phyloP scores from a whole-genome alignment of 2,329 filamentous ascomycete genomes.

The Fusarium sacchari region DNA sequence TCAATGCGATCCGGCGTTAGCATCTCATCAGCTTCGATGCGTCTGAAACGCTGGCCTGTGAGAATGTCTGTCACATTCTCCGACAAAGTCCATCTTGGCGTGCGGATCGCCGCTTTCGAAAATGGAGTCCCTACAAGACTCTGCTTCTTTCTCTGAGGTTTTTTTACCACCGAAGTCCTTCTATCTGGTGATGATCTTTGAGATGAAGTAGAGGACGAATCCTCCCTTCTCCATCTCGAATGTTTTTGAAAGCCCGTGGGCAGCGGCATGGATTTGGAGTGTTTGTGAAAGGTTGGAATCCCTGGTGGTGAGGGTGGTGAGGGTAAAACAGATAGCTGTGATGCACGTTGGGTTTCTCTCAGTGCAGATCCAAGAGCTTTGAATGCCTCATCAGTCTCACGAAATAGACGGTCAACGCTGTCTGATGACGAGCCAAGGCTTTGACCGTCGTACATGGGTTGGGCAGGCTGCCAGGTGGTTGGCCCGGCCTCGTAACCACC shows the following conservation, averaged over 20 bases:
- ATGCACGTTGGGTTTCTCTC: constrained; percentile 46
- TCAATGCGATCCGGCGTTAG: constrained; percentile 63
- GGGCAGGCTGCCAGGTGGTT: constrained; percentile 13
- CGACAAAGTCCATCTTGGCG: constrained; percentile 62
- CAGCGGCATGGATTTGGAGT: constrained; percentile 40
- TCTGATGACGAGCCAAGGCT: constrained; percentile 45
- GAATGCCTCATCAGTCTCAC: constrained; percentile 62
- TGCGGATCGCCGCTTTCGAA: constrained; percentile 31
- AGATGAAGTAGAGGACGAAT: constrained; percentile 15
- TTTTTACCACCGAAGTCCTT: constrained; percentile 52
- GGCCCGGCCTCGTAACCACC: constrained; percentile 20
- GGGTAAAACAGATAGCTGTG: constrained; percentile 26
- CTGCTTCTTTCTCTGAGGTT: constrained; percentile 54
- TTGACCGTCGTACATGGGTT: constrained; percentile 30
- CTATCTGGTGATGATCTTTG: constrained; percentile 35
- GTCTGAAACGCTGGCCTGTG: constrained; percentile 63
- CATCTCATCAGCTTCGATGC: constrained; percentile 68
- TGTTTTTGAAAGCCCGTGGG: constrained; percentile 31
- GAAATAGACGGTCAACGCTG: constrained; percentile 57
- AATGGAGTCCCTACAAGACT: constrained; percentile 14
- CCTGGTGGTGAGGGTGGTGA: constrained; percentile 30
- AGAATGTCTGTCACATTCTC: constrained; percentile 68
- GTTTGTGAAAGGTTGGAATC: constrained; percentile 23
- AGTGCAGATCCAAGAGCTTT: constrained; percentile 56
- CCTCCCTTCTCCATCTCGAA: constrained; percentile 22